phyloP scores from a whole-genome alignment of 2,329 filamentous ascomycete genomes.

The Ophiostoma sp. region DNA sequence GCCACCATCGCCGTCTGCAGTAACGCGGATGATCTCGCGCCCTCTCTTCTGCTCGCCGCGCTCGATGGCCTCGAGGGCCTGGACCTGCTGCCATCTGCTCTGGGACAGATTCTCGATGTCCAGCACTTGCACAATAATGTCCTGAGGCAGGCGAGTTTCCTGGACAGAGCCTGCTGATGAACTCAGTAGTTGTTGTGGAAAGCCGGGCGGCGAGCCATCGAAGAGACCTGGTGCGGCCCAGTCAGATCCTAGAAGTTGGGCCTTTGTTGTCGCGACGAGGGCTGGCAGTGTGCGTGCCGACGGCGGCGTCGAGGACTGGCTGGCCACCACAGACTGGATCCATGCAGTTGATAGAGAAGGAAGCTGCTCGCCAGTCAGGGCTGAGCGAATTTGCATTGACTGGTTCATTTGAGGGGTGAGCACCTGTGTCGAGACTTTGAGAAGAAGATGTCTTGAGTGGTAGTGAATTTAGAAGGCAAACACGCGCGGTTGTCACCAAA shows the following conservation, averaged over 20 bases:
- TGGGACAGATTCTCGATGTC: conserved; percentile 78
- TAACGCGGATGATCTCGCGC: conserved; percentile 71
- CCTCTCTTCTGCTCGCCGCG: conserved; percentile 70
- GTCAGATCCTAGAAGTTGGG: conserved; percentile 73
- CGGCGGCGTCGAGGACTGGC: conserved; percentile 25
- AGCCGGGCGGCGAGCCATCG: conserved; percentile 34
- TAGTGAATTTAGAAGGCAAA: background rate
- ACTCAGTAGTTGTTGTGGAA: conserved; percentile 44
- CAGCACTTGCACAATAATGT: conserved; percentile 73
- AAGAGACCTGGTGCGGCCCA: conserved; percentile 57
- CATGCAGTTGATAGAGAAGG: conserved; percentile 51
- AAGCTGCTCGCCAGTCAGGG: conserved; percentile 50
- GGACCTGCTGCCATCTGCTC: conserved; percentile 81
- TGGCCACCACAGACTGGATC: conserved; percentile 57
- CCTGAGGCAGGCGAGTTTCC: conserved; percentile 52
- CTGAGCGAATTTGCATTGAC: conserved; percentile 45
- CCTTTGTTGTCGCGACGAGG: conserved; percentile 71
- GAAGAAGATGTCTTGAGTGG: background rate
- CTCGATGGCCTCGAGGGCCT: conserved; percentile 68
- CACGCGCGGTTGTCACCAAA: conserved; percentile 10
- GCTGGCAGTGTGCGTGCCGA: conserved; percentile 52
- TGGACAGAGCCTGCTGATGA: conserved; percentile 39
- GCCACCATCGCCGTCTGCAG: conserved; percentile 36
- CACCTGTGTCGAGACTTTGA: no score
- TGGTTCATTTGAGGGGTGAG: conserved; percentile 31